phyloP scores from a whole-genome alignment of 2,329 filamentous ascomycete species.

The Aspergillus bombycis region DNA sequence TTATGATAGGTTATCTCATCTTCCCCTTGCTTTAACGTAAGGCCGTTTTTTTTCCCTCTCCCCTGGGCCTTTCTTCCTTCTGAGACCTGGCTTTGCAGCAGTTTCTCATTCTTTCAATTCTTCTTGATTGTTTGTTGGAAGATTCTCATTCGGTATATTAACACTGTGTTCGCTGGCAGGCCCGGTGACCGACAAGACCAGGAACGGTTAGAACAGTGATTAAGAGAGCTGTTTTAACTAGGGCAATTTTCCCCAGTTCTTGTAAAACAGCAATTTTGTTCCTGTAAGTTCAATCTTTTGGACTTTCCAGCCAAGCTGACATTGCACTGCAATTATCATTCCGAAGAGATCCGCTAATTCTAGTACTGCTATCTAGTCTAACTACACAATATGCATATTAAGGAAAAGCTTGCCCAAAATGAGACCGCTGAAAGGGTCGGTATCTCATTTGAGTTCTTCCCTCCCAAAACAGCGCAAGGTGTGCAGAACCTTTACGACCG shows the following conservation, averaged over 20 bases:
- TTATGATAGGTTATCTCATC: constrained; percentile 2
- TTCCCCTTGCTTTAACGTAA: constrained; percentile 6
- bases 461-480: constrained; percentile 85
- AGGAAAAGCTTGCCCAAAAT: constrained; percentile 83
- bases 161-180: constrained; percentile 12
- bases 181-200: constrained; percentile 11
- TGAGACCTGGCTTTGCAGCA: background rate
- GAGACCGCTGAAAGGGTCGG: constrained; percentile 78
- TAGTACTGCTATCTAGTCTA: background rate
- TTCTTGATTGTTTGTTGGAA: background rate
- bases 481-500: constrained; percentile 99
- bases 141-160: background rate
- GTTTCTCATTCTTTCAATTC: constrained; percentile 4
- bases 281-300: background rate
- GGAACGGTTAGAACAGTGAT: background rate
- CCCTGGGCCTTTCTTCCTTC: constrained; percentile 8
- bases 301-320: background rate
- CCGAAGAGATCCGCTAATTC: constrained; percentile 7
- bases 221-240: background rate
- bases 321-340: background rate
- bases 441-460: constrained; percentile 99
- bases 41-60: background rate
- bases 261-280: background rate
- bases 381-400: constrained; percentile 81
- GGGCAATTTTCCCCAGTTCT: background rate